Base-by-base conservation (phyloP, 2,329 filamentous ascomycete genomes). In the Nothomitra cinnamomea region DNA sequence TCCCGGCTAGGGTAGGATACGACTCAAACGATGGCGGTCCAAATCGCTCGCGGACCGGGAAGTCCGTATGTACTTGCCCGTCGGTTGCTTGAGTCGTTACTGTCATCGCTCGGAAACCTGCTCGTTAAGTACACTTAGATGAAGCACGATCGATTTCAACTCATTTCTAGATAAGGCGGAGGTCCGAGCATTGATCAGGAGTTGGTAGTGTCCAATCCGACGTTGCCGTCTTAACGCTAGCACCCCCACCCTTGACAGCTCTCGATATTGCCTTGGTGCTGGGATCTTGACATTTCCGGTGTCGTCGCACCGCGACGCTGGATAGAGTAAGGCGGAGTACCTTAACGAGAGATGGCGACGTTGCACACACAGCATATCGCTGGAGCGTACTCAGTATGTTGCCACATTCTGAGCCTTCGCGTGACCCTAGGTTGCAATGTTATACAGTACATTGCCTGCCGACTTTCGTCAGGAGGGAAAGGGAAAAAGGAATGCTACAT, bases 221-320 rank as follows among this genome's bases (percentile, higher is more conserved):
- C 5, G 45, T 17, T 17, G 15, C 15, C 15, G 45, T 49, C 5
- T 49, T 24, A 8, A 49, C 28, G 28, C 28, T 49, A 49, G 45
- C 45, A 28, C 2, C 45, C 21, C n/a, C 13, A 49, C 24, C 45
- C 45, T 32, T 49, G 45, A 49, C 45, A 49, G 45, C 2, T 49
- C 45, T 49, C 19, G 45, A 49, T 48, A 48, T 28, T 22, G 10
- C 43, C 43, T 48, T 25, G n/a, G 13, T 48, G 43, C 43, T 48
- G 43, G 43, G 43, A 48, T 32, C 45, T 49, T 49, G 45, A 49
- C 45, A 49, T 28, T 49, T 49, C 45, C 25, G 45, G 45, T 35
- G 15, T 13, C 15, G 1, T 17, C 45, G 28, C 45, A 49, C 45
- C 25, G 32, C n/a, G 24, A 49, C 45, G 45, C 45, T 19, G 38